These are phyloP conservation scores for Plectosphaerella plurivora DNA, from an alignment of 2,329 filamentous ascomycete species.

Conservation along the genomic window DNA sequence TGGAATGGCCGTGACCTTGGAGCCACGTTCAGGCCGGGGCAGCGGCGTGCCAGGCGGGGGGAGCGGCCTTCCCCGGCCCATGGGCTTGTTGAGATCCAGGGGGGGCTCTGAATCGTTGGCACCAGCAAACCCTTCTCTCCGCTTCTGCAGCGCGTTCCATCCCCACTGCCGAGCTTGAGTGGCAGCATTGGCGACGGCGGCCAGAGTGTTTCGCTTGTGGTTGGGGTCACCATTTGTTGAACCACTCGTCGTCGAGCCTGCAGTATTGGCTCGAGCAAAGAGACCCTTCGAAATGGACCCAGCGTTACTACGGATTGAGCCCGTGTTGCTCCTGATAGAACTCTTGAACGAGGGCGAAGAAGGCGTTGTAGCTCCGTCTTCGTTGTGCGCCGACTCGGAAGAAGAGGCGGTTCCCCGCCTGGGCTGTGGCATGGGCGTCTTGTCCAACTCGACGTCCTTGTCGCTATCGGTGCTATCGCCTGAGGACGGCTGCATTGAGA, in stretches of 20 bases:
- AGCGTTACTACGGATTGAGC: constrained; percentile 26
- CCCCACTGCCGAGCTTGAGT: constrained; percentile 56
- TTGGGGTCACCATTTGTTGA: constrained; percentile 25
- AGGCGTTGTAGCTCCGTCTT: constrained; percentile 18
- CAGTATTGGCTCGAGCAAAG: constrained; percentile 33
- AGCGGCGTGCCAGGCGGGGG: constrained; percentile 78
- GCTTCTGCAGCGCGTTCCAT: constrained; percentile 50
- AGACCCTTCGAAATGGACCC: constrained; percentile 33
- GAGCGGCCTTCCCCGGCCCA: constrained; percentile 77
- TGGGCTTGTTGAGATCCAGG: constrained; percentile 58
- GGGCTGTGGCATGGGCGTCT: constrained; percentile 16
- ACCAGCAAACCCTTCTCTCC: constrained; percentile 34
- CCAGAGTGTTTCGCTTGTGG: constrained; percentile 45
- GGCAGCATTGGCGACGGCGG: constrained; percentile 52
- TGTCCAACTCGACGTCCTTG: constrained; percentile 18
- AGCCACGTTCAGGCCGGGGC: constrained; percentile 60
- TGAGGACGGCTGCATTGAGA: constrained; percentile 44
- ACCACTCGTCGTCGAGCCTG: constrained; percentile 28
- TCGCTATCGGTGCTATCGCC: constrained; percentile 37
- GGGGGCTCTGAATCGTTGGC: constrained; percentile 12
- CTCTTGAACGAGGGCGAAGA: constrained; percentile 13
- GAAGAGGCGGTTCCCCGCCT: constrained; percentile 36
- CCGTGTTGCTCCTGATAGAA: constrained; percentile 34
- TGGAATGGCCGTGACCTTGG: constrained; percentile 51
- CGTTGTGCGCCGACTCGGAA: constrained; percentile 20